Evolutionary conservation across 345 rosid genomes (phyloP).

Genomic region (Alliaria petiolata): DNA sequence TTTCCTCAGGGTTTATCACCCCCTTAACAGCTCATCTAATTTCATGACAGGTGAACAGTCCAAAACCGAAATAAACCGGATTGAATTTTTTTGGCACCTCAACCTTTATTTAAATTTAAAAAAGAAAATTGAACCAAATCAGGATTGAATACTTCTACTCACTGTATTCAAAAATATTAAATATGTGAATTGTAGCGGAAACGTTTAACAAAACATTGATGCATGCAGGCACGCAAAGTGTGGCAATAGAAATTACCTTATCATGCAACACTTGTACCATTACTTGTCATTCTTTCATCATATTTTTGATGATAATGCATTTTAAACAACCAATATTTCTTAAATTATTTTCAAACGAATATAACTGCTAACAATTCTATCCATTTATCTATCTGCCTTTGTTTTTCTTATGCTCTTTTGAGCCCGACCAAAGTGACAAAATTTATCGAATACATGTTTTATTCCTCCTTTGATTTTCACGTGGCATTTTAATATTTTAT

Average conservation of each 20-base stretch:
- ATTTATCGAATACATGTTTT: too few species aligned
- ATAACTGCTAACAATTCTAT: neutral
- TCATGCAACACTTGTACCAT: slow-evolving; percentile 17
- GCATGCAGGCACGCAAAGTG: neutral
- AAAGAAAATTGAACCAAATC: neutral
- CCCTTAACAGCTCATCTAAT: neutral
- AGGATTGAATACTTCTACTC: neutral
- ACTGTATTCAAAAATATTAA: neutral
- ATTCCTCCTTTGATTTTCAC: neutral
- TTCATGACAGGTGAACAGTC: neutral
- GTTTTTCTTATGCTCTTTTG: neutral
- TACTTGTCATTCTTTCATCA: slow-evolving; percentile 13
- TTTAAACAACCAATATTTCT: neutral
- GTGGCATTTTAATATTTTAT: neutral
- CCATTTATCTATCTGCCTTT: neutral
- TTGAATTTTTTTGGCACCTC: neutral
- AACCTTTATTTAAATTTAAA: neutral
- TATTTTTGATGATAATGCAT: neutral
- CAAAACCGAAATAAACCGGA: neutral
- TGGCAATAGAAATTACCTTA: neutral
- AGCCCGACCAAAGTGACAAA: neutral
- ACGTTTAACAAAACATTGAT: neutral
- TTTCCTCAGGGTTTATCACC: too few species aligned
- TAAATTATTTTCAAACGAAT: neutral
- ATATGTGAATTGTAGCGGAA: too few species aligned